These are phyloP conservation scores for Paraleonurus japonicus DNA, from an alignment of 257 asterid species.

Conservation along the genomic window DNA sequence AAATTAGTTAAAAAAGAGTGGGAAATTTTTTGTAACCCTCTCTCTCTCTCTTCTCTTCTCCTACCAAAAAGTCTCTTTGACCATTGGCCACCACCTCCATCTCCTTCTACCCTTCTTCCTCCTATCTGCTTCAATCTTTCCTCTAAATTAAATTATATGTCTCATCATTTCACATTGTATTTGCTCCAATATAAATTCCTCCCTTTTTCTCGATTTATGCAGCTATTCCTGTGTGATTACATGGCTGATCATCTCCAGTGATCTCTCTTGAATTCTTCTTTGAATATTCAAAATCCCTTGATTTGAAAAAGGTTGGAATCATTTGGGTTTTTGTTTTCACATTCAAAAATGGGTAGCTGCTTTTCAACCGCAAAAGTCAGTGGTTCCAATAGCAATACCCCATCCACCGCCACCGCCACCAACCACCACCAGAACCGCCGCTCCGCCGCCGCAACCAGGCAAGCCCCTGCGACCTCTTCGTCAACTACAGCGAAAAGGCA, in stretches of 20 bases:
- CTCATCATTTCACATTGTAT: constrained; percentile 33
- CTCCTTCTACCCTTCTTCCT: constrained; percentile 79
- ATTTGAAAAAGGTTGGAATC: constrained; percentile 24
- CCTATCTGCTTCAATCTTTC: constrained; percentile 51
- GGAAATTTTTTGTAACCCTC: constrained; percentile 9
- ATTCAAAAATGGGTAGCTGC: constrained; percentile 69
- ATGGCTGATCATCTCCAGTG: constrained; percentile 26
- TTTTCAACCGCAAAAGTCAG: constrained; percentile 64
- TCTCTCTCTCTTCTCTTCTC: background rate
- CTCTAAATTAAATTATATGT: constrained; percentile 30
- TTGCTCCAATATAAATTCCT: constrained; percentile 14
- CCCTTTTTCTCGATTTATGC: background rate
- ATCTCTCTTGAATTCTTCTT: constrained; percentile 20
- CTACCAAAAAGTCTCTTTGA: constrained; percentile 50
- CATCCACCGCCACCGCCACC: constrained; percentile 35
- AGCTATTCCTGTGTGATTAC: background rate
- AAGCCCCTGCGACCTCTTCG: constrained; percentile 16
- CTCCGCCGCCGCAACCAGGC: constrained; percentile 35
- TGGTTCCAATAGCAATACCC: constrained; percentile 64
- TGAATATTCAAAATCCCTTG: constrained; percentile 29
- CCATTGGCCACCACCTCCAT: constrained; percentile 48
- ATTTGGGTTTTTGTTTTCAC: background rate
- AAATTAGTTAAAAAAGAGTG: constrained; percentile 26
- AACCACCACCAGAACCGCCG: constrained; percentile 30
- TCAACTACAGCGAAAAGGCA: constrained; percentile 30